phyloP scores from a whole-genome alignment of 768 basidiomycete species.

The Leccinum fibrillosum region DNA sequence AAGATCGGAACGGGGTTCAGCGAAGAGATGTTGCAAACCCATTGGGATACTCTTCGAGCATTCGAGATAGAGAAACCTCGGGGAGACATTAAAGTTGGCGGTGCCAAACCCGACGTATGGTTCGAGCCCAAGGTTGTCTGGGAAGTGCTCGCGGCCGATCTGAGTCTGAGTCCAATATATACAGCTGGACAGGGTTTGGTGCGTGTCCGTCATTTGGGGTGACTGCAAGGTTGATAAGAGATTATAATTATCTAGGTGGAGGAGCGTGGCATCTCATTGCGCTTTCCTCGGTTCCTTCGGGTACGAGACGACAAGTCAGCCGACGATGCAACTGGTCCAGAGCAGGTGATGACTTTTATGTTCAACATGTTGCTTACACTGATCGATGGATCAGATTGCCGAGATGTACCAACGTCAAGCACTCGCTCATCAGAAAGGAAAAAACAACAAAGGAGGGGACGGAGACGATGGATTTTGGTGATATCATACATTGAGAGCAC shows the following conservation, averaged over 20 bases:
- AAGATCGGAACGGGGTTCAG: conserved; percentile 99
- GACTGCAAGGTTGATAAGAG: background rate
- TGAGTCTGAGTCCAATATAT: conserved; percentile 95
- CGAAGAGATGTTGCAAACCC: conserved; percentile 80
- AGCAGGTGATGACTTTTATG: conserved; percentile 59
- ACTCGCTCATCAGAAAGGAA: conserved; percentile 72
- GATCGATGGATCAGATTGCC: conserved; percentile 54
- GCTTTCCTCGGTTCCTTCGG: conserved; percentile 93
- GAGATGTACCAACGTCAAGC: conserved; percentile 93
- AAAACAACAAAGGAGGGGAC: conserved; percentile 59
- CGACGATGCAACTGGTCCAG: conserved; percentile 90
- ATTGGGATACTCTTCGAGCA: conserved; percentile 79
- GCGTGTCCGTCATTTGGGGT: conserved; percentile 25
- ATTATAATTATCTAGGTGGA: conserved; percentile 55
- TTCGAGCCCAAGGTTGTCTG: conserved; percentile 97
- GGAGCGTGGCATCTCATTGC: conserved; percentile 88
- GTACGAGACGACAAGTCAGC: conserved; percentile 90
- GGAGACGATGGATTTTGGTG: conserved; percentile 81
- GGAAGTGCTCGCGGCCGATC: conserved; percentile 97
- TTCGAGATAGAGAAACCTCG: conserved; percentile 67
- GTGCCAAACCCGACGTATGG: conserved; percentile 96
- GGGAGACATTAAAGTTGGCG: conserved; percentile 84
- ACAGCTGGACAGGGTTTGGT: conserved; percentile 92
- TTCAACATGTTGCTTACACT: background rate
- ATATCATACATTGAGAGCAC: conserved; percentile 17